phyloP scores from a whole-genome alignment of 495 filamentous ascomycete species.

The Penicillium turbatum region DNA sequence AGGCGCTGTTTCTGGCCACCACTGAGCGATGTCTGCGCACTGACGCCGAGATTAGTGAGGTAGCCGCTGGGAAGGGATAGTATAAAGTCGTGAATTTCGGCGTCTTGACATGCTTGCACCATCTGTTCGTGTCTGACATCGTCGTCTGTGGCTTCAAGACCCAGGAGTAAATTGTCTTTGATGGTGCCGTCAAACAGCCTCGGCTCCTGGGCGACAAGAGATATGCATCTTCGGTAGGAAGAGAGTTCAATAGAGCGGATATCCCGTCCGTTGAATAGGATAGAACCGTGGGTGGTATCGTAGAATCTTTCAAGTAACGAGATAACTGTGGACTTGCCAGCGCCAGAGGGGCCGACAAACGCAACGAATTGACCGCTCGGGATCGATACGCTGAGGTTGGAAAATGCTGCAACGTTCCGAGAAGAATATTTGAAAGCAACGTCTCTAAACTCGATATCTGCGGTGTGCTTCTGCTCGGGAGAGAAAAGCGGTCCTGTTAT shows the following conservation, averaged over 20 bases:
- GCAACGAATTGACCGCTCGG: slow-evolving; percentile 62
- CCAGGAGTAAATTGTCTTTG: slow-evolving; percentile 47
- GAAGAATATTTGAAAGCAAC: slow-evolving; percentile 59
- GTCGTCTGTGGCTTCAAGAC: slow-evolving; percentile 30
- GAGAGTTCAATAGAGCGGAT: slow-evolving; percentile 31
- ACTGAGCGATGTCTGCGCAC: slow-evolving; percentile 53
- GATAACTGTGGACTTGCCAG: slow-evolving; percentile 68
- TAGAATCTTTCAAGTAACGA: slow-evolving; percentile 64
- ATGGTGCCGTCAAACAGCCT: slow-evolving; percentile 50
- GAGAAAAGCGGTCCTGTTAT: too few relatives aligned
- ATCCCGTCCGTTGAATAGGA: slow-evolving; percentile 36
- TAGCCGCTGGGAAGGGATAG: slow-evolving; percentile 55
- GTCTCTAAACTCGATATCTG: slow-evolving; percentile 37
- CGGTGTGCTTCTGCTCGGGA: too few relatives aligned
- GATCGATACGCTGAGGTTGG: slow-evolving; percentile 40
- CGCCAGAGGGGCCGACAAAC: slow-evolving; percentile 66
- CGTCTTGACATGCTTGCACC: slow-evolving; percentile 48
- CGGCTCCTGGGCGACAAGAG: slow-evolving; percentile 51
- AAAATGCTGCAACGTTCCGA: slow-evolving; percentile 47
- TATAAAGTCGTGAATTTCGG: slow-evolving; percentile 55
- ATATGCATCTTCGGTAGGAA: slow-evolving; percentile 40
- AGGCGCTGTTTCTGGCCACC: slow-evolving; percentile 50
- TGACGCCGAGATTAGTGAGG: slow-evolving; percentile 54
- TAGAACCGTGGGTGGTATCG: slow-evolving; percentile 35
- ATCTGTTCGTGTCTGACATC: slow-evolving; percentile 45